These are phyloP conservation scores for Septoria petroselini DNA, from an alignment of 2,329 filamentous ascomycete species.

Conservation along the genomic window DNA sequence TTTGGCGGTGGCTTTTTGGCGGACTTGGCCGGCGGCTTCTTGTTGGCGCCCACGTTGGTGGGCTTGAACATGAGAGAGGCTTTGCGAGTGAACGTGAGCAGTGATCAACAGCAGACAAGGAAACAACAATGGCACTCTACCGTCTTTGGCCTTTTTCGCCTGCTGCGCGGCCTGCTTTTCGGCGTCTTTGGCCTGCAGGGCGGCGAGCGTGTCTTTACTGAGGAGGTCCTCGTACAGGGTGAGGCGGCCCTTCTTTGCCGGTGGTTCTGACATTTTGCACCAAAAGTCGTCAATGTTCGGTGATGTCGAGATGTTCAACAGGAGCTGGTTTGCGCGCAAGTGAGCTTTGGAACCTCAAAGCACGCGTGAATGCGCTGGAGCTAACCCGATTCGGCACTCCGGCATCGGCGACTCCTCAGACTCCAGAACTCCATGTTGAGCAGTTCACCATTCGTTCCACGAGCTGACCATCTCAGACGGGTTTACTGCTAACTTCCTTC, in stretches of 20 bases:
- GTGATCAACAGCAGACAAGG: conserved; percentile 39
- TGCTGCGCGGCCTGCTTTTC: conserved; percentile 50
- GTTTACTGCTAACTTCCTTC: too few species aligned
- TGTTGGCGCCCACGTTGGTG: conserved; percentile 55
- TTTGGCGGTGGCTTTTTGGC: conserved; percentile 56
- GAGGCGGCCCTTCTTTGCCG: conserved; percentile 30
- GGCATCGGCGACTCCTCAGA: too few species aligned
- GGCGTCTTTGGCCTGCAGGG: conserved; percentile 56
- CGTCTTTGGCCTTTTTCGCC: conserved; percentile 56
- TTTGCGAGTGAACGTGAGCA: conserved; percentile 48
- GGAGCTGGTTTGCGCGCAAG: too few species aligned
- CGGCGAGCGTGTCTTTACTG: conserved; percentile 58
- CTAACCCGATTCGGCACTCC: too few species aligned
- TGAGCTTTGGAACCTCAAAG: too few species aligned
- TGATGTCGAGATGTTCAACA: too few species aligned
- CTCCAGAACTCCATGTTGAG: too few species aligned
- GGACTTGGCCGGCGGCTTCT: conserved; percentile 55
- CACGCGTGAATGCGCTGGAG: too few species aligned
- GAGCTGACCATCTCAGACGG: too few species aligned
- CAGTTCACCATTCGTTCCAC: too few species aligned
- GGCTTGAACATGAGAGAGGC: conserved; percentile 80
- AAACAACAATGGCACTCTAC: conserved; percentile 49
- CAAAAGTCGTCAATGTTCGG: neutral
- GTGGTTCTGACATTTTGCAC: conserved; percentile 26
- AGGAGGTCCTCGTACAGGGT: conserved; percentile 73